Percentiles rank a stretch among this genome's conserved stretches.
These are phyloP conservation scores for Fusarium decemcellulare DNA, from an alignment of 2,329 filamentous ascomycete species.

Conservation along the genomic window DNA sequence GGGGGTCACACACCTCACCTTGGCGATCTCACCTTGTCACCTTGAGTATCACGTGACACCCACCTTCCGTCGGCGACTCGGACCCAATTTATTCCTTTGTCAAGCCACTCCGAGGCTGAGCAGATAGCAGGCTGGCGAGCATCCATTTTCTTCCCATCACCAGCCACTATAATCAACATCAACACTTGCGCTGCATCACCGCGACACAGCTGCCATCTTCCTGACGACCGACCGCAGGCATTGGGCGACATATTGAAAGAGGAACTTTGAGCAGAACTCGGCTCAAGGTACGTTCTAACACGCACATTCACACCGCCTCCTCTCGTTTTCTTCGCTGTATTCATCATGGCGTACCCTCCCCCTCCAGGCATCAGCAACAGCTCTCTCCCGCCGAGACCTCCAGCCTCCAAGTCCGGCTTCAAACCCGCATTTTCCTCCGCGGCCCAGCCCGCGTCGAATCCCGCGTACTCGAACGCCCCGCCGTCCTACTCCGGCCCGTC, in stretches of 20 bases:
- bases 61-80: slow-evolving; percentile 17
- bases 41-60: slow-evolving; percentile 10
- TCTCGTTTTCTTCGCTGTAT: slow-evolving; percentile 55
- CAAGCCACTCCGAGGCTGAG: slow-evolving; percentile 36
- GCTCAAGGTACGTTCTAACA: slow-evolving; percentile 67
- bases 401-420: slow-evolving; percentile 67
- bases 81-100: slow-evolving; percentile 12
- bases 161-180: slow-evolving; percentile 18
- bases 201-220: slow-evolving; percentile 8
- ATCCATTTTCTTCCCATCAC: slow-evolving; percentile 36
- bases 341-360: slow-evolving; percentile 89
- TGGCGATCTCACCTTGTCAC: neutral
- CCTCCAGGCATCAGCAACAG: slow-evolving; percentile 76
- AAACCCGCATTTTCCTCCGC: slow-evolving; percentile 65
- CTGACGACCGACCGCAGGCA: slow-evolving; percentile 7
- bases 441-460: slow-evolving; percentile 51
- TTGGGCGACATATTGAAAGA: slow-evolving; percentile 31
- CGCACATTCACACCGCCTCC: slow-evolving; percentile 44
- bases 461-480: slow-evolving; percentile 54
- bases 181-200: slow-evolving; percentile 14
- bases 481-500: slow-evolving; percentile 49
- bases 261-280: slow-evolving; percentile 54
- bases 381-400: slow-evolving; percentile 82
- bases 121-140: slow-evolving; percentile 24
- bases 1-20: slow-evolving; percentile 8